A percentile compares a stretch with the other conserved stretches of the same genome.
phyloP scores from a whole-genome alignment of 73 alveolate genomes.

The Paramecium sexaurelia region DNA sequence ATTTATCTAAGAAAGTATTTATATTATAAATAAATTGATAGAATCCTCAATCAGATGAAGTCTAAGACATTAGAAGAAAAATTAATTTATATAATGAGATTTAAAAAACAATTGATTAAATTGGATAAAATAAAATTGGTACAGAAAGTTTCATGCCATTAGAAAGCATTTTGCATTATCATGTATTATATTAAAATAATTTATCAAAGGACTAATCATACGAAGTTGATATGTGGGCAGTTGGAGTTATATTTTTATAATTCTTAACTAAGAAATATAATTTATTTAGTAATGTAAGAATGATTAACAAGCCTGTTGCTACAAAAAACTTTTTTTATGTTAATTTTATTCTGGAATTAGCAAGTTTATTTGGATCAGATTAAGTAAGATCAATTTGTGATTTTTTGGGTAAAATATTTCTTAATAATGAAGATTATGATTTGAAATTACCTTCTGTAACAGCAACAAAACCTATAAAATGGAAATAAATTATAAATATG shows the following conservation, averaged over 20 bases:
- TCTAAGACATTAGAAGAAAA: conserved; percentile 66
- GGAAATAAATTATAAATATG: conserved; percentile 75
- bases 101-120: conserved; percentile 52
- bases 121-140: conserved; percentile 86
- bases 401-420: conserved; percentile 5
- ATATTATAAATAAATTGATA: conserved; percentile 58
- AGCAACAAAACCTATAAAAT: conserved; percentile 71
- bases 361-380: conserved; percentile 80
- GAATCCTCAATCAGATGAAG: conserved; percentile 63
- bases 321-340: conserved; percentile 79
- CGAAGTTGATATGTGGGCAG: conserved; percentile 97
- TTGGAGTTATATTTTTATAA: conserved; percentile 92
- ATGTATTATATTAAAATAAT: background rate
- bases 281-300: conserved; percentile 75
- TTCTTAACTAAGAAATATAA: conserved; percentile 89
- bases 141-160: conserved; percentile 96
- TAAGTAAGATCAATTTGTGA: conserved; percentile 72
- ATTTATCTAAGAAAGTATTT: conserved; percentile 78
- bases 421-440: conserved; percentile 75
- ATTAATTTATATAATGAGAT: conserved; percentile 56
- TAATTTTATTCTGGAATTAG: conserved; percentile 77
- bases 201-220: conserved; percentile 71
- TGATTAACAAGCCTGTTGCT: conserved; percentile 73
- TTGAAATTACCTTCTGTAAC: conserved; percentile 75
- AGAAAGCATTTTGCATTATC: conserved; percentile 86